Evolutionary conservation across 2,329 filamentous ascomycete genomes (phyloP).

Genomic region (Chrysoporthe austroafricana): DNA sequence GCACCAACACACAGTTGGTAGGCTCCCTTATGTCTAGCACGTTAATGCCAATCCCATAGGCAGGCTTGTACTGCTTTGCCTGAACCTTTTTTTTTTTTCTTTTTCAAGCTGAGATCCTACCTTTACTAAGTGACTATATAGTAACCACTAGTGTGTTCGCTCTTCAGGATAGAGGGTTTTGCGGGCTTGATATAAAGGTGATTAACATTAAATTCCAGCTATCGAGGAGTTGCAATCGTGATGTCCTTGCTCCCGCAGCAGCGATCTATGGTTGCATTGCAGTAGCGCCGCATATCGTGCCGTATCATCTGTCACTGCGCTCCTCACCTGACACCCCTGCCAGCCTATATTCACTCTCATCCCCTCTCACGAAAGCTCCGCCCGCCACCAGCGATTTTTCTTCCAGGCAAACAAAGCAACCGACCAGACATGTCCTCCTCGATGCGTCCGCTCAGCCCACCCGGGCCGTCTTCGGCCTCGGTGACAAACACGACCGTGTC

Average conservation of each 20-base stretch:
- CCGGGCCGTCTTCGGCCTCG: slow-evolving; percentile 27
- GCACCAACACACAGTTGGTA: too few relatives aligned
- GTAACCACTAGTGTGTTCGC: too few relatives aligned
- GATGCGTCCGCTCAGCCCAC: slow-evolving; percentile 24
- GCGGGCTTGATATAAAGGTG: not conserved
- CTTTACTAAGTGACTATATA: too few relatives aligned
- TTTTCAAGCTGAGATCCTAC: too few relatives aligned
- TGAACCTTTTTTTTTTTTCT: too few relatives aligned
- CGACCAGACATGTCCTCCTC: slow-evolving; percentile 23
- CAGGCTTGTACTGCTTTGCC: too few relatives aligned
- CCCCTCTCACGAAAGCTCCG: not conserved
- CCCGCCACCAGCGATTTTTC: not conserved
- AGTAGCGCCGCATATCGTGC: not conserved
- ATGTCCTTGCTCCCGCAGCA: not conserved
- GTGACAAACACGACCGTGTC: slow-evolving; percentile 29
- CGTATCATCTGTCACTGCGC: slow-evolving; percentile 1
- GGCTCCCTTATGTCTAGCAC: too few relatives aligned
- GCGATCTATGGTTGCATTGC: not conserved
- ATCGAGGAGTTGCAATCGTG: not conserved
- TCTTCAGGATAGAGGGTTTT: too few relatives aligned
- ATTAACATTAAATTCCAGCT: not conserved
- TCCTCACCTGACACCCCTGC: slow-evolving; percentile 8
- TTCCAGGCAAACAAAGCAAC: not conserved
- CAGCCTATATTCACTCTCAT: not conserved
- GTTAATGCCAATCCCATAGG: too few relatives aligned